Evolutionary conservation across 1,139 yeast genomes (phyloP).

Genomic region (Spathaspora sp.): DNA sequence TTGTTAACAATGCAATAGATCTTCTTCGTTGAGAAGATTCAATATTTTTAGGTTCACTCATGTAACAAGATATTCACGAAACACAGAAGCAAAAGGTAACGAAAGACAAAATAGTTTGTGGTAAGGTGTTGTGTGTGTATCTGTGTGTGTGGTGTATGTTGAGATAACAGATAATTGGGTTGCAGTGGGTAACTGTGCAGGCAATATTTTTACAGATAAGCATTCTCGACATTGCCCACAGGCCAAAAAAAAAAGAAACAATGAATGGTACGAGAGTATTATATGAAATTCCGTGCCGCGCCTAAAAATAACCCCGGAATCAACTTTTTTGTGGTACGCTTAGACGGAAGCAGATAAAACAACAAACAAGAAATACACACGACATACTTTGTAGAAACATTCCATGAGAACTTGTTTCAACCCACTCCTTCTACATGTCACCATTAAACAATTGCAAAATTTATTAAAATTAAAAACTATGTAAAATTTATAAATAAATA

Average conservation of each 20-base stretch:
- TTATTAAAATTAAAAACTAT: background rate
- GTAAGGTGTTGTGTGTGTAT: too few species aligned
- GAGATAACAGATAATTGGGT: background rate
- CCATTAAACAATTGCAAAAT: background rate
- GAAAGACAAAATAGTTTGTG: too few species aligned
- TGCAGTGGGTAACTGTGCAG: conserved; percentile 1
- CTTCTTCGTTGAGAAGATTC: conserved; percentile 20
- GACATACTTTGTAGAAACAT: too few species aligned
- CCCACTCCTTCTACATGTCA: too few species aligned
- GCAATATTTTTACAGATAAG: background rate
- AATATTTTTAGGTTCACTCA: conserved; percentile 3
- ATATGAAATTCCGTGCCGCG: background rate
- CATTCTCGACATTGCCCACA: background rate
- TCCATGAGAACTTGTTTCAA: too few species aligned
- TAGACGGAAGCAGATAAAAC: too few species aligned
- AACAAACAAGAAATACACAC: too few species aligned
- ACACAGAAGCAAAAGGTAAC: background rate
- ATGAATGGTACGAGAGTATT: background rate
- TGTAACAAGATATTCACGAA: too few species aligned
- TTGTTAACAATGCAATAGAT: conserved; percentile 36
- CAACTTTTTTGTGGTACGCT: too few species aligned
- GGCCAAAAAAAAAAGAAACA: background rate
- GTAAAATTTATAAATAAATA: conserved; percentile 1
- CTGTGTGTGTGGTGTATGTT: too few species aligned
- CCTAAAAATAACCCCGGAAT: too few species aligned